These are phyloP conservation scores for Inonotus hispidus DNA, from an alignment of 1,284 basidiomycete genomes.

Conservation along the genomic window DNA sequence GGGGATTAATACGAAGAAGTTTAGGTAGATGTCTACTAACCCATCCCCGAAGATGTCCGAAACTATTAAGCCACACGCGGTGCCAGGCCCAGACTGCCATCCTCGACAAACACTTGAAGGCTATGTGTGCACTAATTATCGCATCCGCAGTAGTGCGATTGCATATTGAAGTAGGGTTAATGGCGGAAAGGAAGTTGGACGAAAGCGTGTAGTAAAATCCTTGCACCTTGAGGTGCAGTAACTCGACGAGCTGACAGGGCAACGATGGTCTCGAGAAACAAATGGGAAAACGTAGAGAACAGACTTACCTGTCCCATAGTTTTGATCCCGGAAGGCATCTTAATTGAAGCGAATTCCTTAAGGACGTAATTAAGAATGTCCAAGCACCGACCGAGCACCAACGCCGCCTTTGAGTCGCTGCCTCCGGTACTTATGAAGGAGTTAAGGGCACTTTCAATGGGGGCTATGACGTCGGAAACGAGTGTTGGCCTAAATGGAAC, in stretches of 20 bases:
- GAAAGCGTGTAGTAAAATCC: conserved; percentile 55
- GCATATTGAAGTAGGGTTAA: conserved; percentile 31
- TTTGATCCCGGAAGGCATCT: conserved; percentile 59
- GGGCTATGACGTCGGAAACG: conserved; percentile 48
- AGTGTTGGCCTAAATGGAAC: conserved; percentile 50
- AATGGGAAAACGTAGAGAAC: not conserved
- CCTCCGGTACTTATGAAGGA: conserved; percentile 38
- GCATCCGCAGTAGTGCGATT: conserved; percentile 41
- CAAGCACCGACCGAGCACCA: conserved; percentile 57
- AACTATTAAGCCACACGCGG: conserved; percentile 40
- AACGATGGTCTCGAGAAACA: conserved; percentile 11
- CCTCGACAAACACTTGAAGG: conserved; percentile 65
- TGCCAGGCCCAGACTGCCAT: conserved; percentile 68
- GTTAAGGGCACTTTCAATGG: conserved; percentile 48
- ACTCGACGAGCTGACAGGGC: conserved; percentile 41
- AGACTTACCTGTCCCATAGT: conserved; percentile 52
- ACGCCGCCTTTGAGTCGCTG: conserved; percentile 39
- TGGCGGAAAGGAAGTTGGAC: conserved; percentile 34
- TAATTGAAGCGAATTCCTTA: conserved; percentile 63
- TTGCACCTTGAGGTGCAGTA: conserved; percentile 47
- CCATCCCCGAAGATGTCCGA: conserved; percentile 44
- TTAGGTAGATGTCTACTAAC: conserved; percentile 33
- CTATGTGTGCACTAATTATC: conserved; percentile 56
- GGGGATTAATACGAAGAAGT: conserved; percentile 10
- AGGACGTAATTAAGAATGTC: conserved; percentile 57